Percentiles rank a stretch among this genome's conserved stretches.
These are phyloP conservation scores for Taphrina deformans DNA, from an alignment of 1,139 yeast genomes.

Conservation along the genomic window DNA sequence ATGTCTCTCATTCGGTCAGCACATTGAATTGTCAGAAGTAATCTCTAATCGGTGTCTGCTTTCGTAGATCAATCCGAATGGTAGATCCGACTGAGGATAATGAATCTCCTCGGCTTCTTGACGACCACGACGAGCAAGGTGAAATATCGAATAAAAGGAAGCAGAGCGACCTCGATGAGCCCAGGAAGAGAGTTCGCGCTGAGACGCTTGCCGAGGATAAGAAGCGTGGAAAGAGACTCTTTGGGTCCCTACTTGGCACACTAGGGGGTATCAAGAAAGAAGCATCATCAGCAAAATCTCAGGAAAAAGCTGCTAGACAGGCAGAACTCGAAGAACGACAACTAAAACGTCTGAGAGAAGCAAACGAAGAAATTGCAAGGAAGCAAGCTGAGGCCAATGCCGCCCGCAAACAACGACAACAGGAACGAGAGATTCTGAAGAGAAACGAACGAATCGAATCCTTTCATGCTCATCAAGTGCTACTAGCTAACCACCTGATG, in stretches of 20 bases:
- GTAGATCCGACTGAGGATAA: background rate
- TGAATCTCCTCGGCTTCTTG: background rate
- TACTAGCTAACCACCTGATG: background rate
- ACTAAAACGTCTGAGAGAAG: background rate
- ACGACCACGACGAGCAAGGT: background rate
- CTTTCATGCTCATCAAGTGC: background rate
- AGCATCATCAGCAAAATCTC: constrained; percentile 10
- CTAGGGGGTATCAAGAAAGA: constrained; percentile 33
- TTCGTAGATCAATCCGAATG: background rate
- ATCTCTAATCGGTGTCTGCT: background rate
- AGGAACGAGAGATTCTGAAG: background rate
- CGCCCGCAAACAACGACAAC: background rate
- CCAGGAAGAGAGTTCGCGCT: constrained; percentile 1
- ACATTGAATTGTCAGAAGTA: too few species aligned
- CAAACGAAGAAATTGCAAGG: background rate
- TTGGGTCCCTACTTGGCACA: constrained; percentile 35
- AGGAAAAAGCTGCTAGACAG: constrained; percentile 26
- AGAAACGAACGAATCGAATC: background rate
- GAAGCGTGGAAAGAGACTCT: constrained; percentile 33
- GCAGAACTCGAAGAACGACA: constrained; percentile 19
- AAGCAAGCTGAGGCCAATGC: background rate
- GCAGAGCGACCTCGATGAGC: background rate
- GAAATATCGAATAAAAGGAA: background rate
- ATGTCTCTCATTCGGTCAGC: too few species aligned
- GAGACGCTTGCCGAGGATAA: constrained; percentile 17